phyloP scores from a whole-genome alignment of 768 basidiomycete species.

The Psilocybe azurescens region DNA sequence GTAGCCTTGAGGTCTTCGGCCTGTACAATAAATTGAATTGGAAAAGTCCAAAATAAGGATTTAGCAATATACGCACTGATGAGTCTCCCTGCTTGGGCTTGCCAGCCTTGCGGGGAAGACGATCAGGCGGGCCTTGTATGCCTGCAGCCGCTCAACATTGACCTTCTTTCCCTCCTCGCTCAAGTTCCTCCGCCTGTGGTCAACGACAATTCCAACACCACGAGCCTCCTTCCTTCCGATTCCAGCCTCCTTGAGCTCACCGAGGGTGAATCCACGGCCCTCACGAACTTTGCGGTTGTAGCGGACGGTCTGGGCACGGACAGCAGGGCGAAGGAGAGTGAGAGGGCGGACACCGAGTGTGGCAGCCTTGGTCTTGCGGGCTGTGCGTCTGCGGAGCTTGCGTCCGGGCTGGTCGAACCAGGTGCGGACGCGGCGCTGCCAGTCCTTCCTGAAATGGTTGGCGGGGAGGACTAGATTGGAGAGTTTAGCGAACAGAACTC shows the following conservation, averaged over 20 bases:
- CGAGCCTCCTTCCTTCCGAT: conserved; percentile 93
- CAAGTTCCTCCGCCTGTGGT: conserved; percentile 95
- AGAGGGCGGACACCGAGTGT: conserved; percentile 92
- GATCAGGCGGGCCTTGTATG: conserved; percentile 91
- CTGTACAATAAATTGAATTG: conserved; percentile 41
- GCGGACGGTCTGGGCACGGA: conserved; percentile 93
- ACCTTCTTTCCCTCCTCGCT: conserved; percentile 96
- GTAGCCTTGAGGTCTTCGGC: conserved; percentile 81
- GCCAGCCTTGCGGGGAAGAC: conserved; percentile 94
- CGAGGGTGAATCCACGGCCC: conserved; percentile 94
- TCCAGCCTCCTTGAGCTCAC: conserved; percentile 96
- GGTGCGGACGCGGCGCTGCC: conserved; percentile 95
- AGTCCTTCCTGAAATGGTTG: conserved; percentile 99
- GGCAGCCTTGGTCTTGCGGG: conserved; percentile 91
- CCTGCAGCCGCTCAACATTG: conserved; percentile 93
- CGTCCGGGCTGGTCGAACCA: conserved; percentile 99
- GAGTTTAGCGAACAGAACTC: conserved; percentile 17
- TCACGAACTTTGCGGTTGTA: conserved; percentile 99
- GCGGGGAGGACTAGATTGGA: conserved; percentile 73
- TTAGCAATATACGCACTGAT: conserved; percentile 58
- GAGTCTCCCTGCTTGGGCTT: conserved; percentile 98
- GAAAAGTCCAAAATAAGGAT: not conserved
- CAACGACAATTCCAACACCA: conserved; percentile 92
- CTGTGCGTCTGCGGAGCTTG: conserved; percentile 93
- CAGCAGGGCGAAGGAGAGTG: conserved; percentile 92